Evolutionary conservation across 2,329 filamentous ascomycete genomes (phyloP).

Genomic region (Penicillium sp.): DNA sequence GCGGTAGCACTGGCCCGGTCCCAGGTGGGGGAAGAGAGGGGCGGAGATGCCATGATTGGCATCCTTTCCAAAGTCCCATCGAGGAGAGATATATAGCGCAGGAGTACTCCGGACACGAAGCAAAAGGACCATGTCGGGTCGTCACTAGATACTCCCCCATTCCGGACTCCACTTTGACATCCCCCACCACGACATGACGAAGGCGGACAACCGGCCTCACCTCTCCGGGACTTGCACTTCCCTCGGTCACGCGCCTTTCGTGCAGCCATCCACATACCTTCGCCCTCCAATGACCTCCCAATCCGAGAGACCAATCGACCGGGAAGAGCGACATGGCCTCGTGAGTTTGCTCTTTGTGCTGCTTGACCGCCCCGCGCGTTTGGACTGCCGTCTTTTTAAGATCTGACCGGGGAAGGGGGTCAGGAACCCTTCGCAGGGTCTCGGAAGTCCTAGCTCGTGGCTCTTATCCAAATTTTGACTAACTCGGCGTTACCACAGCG

Average conservation of each 20-base stretch:
- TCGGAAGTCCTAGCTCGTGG: constrained; percentile 11
- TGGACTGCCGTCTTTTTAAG: constrained; percentile 7
- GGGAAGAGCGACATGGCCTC: constrained; percentile 51
- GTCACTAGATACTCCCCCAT: not conserved
- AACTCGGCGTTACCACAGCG: constrained; percentile 55
- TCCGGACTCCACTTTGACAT: not conserved
- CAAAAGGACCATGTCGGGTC: no score
- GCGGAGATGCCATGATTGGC: not conserved
- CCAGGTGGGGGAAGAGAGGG: not conserved
- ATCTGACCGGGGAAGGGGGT: constrained; percentile 1
- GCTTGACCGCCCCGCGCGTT: constrained; percentile 4
- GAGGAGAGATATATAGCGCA: not conserved
- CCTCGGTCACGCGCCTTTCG: constrained; percentile 47
- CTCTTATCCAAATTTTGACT: constrained; percentile 25
- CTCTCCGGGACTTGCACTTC: constrained; percentile 20
- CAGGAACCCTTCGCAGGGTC: not conserved
- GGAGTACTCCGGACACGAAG: not conserved
- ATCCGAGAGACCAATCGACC: constrained; percentile 47
- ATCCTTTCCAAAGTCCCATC: not conserved
- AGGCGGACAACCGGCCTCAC: constrained; percentile 25
- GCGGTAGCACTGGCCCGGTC: not conserved
- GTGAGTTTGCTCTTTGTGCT: constrained; percentile 35
- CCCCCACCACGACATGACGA: constrained; percentile 21
- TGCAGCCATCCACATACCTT: constrained; percentile 50
- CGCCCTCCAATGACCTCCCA: constrained; percentile 46